A percentile compares a stretch with the other conserved stretches of the same genome.
Conservation (phyloP, 2,329 filamentous ascomycete genomes). For the Aaosphaeria arxii region DNA sequence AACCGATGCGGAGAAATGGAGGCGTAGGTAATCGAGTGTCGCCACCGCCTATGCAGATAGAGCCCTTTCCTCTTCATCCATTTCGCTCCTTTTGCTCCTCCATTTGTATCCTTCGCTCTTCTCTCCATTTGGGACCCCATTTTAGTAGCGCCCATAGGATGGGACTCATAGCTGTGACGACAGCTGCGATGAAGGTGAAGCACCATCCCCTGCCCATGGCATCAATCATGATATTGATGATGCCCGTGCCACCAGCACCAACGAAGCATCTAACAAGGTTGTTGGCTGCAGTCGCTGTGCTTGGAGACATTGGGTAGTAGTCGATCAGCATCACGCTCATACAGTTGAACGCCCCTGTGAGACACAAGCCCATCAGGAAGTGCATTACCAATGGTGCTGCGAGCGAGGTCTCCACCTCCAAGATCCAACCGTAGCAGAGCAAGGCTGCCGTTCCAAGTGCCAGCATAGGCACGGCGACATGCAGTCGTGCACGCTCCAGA, state of each 20-base stretch:
- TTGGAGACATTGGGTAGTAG: slow-evolving; percentile 32
- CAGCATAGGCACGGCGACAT: slow-evolving; percentile 33
- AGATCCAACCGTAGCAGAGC: slow-evolving; percentile 40
- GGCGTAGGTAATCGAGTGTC: too few relatives aligned
- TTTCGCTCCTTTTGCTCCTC: background rate
- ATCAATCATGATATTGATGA: slow-evolving; percentile 35
- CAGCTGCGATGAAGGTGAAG: slow-evolving; percentile 43
- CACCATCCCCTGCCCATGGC: slow-evolving; percentile 39
- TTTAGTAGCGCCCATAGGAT: slow-evolving; percentile 40
- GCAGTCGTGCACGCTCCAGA: slow-evolving; percentile 47
- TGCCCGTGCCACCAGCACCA: slow-evolving; percentile 33
- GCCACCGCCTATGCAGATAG: too few relatives aligned
- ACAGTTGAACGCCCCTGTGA: slow-evolving; percentile 57
- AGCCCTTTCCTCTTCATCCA: background rate
- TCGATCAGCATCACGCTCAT: slow-evolving; percentile 39
- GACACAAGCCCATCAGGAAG: slow-evolving; percentile 48
- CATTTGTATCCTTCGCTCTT: background rate
- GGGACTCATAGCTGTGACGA: slow-evolving; percentile 39
- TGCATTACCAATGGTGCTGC: slow-evolving; percentile 46
- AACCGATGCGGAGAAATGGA: too few relatives aligned
- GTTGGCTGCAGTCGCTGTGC: slow-evolving; percentile 36
- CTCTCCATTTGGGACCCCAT: slow-evolving; percentile 43
- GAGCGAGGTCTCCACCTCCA: slow-evolving; percentile 28
- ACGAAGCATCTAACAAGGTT: slow-evolving; percentile 31
- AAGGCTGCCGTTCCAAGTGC: slow-evolving; percentile 28